Conservation (phyloP, 2,329 filamentous ascomycete species). For the Karstenula rhodostoma region DNA sequence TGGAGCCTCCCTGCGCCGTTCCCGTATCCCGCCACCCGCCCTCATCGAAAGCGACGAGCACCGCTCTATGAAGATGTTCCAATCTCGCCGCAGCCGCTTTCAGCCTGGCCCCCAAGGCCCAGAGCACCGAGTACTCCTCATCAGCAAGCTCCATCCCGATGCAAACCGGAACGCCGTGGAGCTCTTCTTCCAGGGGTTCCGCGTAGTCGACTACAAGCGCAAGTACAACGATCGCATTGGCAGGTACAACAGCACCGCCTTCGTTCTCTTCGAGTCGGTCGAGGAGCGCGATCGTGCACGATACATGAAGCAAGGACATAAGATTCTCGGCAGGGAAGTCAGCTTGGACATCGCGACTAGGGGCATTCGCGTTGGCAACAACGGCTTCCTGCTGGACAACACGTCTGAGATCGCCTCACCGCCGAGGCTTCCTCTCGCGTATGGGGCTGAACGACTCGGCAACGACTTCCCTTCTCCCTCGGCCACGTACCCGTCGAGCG, state of each 20-base stretch:
- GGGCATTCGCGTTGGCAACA: not conserved
- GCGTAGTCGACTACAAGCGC: slow-evolving; percentile 15
- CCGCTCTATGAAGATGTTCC: not conserved
- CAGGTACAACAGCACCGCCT: not conserved
- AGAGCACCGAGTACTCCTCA: slow-evolving; percentile 10
- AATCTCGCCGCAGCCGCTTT: not conserved
- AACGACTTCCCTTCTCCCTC: not conserved
- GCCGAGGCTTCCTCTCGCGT: not conserved
- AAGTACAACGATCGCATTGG: not conserved
- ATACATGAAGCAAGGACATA: not conserved
- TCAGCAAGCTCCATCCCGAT: slow-evolving; percentile 15
- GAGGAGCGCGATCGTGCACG: slow-evolving; percentile 10
- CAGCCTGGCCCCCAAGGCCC: not conserved
- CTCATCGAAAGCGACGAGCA: not conserved
- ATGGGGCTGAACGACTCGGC: not conserved
- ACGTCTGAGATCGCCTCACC: not conserved
- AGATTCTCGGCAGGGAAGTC: slow-evolving; percentile 1
- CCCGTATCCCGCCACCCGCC: not conserved
- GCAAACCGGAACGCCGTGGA: not conserved
- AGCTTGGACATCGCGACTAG: not conserved
- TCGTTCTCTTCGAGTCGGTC: slow-evolving; percentile 10
- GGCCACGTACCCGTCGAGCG: not conserved
- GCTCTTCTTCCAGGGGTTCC: slow-evolving; percentile 14
- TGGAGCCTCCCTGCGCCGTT: too few relatives aligned
- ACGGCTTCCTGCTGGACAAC: not conserved